Conservation (phyloP, 2,329 filamentous ascomycete species). For the Massarina eburnea region DNA sequence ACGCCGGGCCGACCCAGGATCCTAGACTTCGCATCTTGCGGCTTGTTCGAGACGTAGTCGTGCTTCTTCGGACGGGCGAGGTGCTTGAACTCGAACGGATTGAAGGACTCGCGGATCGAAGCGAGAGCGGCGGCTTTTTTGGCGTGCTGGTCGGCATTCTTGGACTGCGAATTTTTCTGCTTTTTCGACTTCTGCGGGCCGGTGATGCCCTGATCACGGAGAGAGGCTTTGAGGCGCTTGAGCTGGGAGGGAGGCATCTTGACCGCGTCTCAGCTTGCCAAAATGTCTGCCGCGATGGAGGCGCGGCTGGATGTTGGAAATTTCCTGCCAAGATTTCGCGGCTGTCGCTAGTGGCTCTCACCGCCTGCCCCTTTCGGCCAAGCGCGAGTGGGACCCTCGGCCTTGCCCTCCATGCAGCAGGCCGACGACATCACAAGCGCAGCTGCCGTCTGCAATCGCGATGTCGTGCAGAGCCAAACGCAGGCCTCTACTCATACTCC, state of each 20-base stretch:
- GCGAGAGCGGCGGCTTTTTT: slow-evolving; percentile 77
- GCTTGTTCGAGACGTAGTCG: slow-evolving; percentile 70
- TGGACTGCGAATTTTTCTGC: slow-evolving; percentile 73
- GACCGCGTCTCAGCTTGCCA: not conserved
- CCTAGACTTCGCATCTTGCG: slow-evolving; percentile 53
- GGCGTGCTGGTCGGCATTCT: slow-evolving; percentile 71
- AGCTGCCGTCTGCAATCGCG: not conserved
- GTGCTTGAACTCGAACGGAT: slow-evolving; percentile 93
- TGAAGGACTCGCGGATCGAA: slow-evolving; percentile 92
- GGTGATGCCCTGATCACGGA: slow-evolving; percentile 85
- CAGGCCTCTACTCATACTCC: not conserved
- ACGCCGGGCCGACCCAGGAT: slow-evolving; percentile 76
- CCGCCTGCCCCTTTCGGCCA: slow-evolving; percentile 9
- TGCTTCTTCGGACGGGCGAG: slow-evolving; percentile 79
- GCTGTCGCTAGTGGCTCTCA: slow-evolving; percentile 2
- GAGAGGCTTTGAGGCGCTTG: slow-evolving; percentile 89
- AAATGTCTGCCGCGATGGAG: slow-evolving; percentile 18
- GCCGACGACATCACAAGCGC: slow-evolving; percentile 17
- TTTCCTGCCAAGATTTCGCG: slow-evolving; percentile 16
- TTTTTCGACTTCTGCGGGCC: slow-evolving; percentile 95
- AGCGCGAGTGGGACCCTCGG: slow-evolving; percentile 12
- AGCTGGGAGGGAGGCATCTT: slow-evolving; percentile 92
- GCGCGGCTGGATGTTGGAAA: slow-evolving; percentile 6
- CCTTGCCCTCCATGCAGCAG: not conserved
- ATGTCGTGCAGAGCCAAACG: not conserved